Evolutionary conservation across 1,284 basidiomycete genomes (phyloP), one percentile per base, ranked within the genome.

Genomic region (Tylopilus sp.): DNA sequence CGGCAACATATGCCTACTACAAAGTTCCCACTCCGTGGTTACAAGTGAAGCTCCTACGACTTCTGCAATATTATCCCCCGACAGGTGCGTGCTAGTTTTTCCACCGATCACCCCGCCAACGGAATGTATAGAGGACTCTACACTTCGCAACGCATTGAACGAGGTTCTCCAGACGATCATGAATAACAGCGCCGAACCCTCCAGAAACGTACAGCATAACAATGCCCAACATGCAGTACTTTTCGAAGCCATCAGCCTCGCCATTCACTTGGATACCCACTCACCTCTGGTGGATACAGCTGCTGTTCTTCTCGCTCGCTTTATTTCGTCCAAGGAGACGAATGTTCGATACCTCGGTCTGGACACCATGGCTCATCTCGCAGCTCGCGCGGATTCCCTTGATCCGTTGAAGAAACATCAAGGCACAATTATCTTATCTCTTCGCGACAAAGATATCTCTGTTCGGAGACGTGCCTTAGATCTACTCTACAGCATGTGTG

Each of bases 201-300:
- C 92, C 13, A 81, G 92, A 59, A 98, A 98, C 60, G 90, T 98
- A 12, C 97, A 99, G 65, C 97, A 99, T 66, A 97, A 97, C 68
- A 99, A 99, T 60, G 97, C 96, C 11, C 94, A 97, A 65, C 95
- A 98, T 65, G 91, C 97, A 4, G 85, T 99, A n/a, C 78, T 99
- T 9, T 99, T 99, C 61, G 97, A 99, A 71, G 96, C 96, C 6
- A 99, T 99, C 65, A 82, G 94, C 57, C 84, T 99, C 39, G 95
- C 94, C 13, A 99, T 99, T 56, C 97, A 99, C 69, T 72, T 99
- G 52, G 94, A 99, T 68, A 86, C 92, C 35, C 92, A 85, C 55
- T 97, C 95, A 1, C 82, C 86, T 10, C 78, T 98, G 10, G 96
- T 98, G 6, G 79, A 83, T 49, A 91, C 87, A 18, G 92, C 97